Evolutionary conservation across 306 rosid genomes (phyloP), one percentile per base, ranked within the genome.

Genomic region (Datisca glomerata): DNA sequence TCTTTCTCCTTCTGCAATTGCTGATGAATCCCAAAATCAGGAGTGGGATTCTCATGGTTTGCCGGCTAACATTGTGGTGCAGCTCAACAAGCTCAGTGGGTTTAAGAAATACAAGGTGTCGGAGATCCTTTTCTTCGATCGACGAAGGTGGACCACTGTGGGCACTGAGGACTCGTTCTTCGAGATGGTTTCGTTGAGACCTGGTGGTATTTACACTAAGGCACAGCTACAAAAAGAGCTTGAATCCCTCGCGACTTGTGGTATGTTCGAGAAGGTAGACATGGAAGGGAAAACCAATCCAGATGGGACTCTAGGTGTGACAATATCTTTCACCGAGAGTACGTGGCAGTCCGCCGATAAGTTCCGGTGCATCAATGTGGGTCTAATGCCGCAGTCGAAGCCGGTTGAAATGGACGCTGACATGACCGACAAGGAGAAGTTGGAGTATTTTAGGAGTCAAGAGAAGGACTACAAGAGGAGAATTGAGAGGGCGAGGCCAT

Each of bases 261-360:
- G 98, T 29, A 89, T 89, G 98, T 89, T 89, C 53, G 95, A 84
- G 73, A 89, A 84, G 69, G 98, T 89, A 6, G 93, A 89, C 45
- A 37, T 89, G 68, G 95, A 89, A 49, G 95, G 93, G 39, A 84
- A 80, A 44, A 80, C 98, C 3, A 84, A 80, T n/a, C 31, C 95
- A 0, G 95, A 89, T 40, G 98, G 98, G 13, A 63, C 81, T 2
- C 11, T 89, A 0, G 84, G 61, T 0, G 49, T 89, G 4, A 84
- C 75, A 1, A 74, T 89, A 11, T 63, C 79, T 0, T 89, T 80
- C 60, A 68, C 74, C 0, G 98, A 89, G 68, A 83, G 93, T 25
- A 89, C 98, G 2, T 89, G 98, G 98, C 76, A 89, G 40, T 57
- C 75, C 0, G 95, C 98, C 0, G 86, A 89, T 5, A 42, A n/a